Conservation (phyloP, 331 rosid species). For the Ulmus americana region DNA sequence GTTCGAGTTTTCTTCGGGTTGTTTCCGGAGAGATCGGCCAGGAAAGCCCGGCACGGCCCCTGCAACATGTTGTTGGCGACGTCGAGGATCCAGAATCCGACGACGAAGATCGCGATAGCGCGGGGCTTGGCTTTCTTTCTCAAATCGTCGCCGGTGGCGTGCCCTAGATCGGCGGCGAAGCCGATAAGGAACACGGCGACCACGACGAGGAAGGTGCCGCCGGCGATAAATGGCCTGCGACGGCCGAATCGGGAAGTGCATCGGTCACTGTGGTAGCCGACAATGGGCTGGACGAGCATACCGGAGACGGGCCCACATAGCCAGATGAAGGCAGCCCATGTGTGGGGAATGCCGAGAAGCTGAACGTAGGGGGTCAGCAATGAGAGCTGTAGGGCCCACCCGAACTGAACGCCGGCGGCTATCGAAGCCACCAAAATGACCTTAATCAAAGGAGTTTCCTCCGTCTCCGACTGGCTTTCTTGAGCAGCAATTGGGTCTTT, state of each 20-base stretch:
- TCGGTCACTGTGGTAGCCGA: constrained; percentile 79
- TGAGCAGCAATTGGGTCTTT: not conserved
- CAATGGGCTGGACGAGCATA: constrained; percentile 70
- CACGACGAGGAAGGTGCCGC: constrained; percentile 43
- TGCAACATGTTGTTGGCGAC: constrained; percentile 91
- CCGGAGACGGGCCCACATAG: constrained; percentile 90
- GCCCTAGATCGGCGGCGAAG: constrained; percentile 75
- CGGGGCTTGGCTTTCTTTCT: constrained; percentile 39
- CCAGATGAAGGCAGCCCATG: constrained; percentile 74
- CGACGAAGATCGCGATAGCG: constrained; percentile 57
- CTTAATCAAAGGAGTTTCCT: constrained; percentile 27
- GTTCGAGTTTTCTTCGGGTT: constrained; percentile 41
- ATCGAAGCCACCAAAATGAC: constrained; percentile 57
- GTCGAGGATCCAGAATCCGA: constrained; percentile 89
- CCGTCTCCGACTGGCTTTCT: not conserved
- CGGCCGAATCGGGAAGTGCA: constrained; percentile 77
- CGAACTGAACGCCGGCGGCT: constrained; percentile 84
- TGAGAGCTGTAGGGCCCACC: constrained; percentile 88
- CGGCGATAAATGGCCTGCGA: constrained; percentile 72
- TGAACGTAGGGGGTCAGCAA: constrained; percentile 76
- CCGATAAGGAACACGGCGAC: constrained; percentile 70
- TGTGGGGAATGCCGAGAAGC: constrained; percentile 65
- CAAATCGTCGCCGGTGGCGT: constrained; percentile 39
- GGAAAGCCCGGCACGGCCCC: constrained; percentile 79
- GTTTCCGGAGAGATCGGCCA: constrained; percentile 57